These are phyloP conservation scores for Acer yangbiense DNA, from an alignment of 345 rosid genomes.

Conservation along the genomic window DNA sequence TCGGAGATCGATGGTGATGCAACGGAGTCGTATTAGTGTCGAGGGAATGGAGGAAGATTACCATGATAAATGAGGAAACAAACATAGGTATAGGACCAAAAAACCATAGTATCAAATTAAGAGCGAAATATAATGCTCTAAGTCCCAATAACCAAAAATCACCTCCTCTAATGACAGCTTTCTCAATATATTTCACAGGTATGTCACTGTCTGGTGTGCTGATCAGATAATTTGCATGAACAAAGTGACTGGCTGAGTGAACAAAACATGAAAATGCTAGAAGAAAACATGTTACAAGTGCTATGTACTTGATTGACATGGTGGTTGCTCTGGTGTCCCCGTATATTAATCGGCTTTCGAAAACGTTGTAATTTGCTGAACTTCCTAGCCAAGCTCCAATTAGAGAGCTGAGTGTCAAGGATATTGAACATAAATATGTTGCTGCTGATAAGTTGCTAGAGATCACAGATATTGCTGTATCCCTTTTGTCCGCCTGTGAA, in stretches of 20 bases:
- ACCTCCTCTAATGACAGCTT: constrained; percentile 59
- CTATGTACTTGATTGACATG: constrained; percentile 61
- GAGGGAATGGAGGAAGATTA: constrained; percentile 43
- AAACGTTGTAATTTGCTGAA: constrained; percentile 37
- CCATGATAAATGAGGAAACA: constrained; percentile 50
- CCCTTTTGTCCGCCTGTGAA: constrained; percentile 40
- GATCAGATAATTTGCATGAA: constrained; percentile 67
- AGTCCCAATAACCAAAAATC: constrained; percentile 78
- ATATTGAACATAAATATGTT: constrained; percentile 57
- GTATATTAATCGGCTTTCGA: constrained; percentile 44
- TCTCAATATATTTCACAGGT: constrained; percentile 40
- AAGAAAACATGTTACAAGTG: constrained; percentile 61
- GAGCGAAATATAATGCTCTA: constrained; percentile 71
- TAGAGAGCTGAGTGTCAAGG: constrained; percentile 70
- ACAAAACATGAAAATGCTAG: constrained; percentile 72
- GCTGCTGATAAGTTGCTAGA: constrained; percentile 60
- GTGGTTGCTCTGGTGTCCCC: constrained; percentile 64
- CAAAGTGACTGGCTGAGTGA: constrained; percentile 62
- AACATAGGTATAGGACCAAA: constrained; percentile 89
- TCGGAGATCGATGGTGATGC: constrained; percentile 38
- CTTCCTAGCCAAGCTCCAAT: constrained; percentile 84
- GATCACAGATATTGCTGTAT: constrained; percentile 51
- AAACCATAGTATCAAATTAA: constrained; percentile 66
- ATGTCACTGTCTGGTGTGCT: constrained; percentile 50
- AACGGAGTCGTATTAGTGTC: constrained; percentile 52